Evolutionary conservation across 129 eudicot species (phyloP).

Genomic region (Tagetes erecta): DNA sequence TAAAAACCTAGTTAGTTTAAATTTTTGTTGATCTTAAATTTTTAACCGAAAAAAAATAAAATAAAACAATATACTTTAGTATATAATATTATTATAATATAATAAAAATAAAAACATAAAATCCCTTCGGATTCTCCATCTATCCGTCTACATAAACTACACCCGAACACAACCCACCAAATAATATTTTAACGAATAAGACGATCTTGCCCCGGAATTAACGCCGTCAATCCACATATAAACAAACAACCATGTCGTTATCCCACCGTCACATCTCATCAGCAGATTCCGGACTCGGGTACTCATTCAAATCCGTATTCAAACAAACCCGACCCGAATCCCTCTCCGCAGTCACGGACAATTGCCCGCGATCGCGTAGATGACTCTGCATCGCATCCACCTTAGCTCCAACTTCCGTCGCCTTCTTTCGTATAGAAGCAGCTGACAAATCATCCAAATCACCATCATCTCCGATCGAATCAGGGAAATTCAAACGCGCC

Average conservation of each 20-base stretch:
- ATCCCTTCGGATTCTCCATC: conserved; percentile 12
- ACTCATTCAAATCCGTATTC: conserved; percentile 3
- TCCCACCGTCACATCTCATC: neutral
- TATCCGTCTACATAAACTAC: conserved; percentile 4
- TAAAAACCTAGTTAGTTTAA: too few species aligned
- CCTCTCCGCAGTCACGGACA: neutral
- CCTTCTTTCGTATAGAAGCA: neutral
- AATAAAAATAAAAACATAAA: neutral
- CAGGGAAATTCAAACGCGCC: neutral
- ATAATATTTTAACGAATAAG: neutral
- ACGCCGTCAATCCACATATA: conserved; percentile 1
- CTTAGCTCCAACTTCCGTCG: neutral
- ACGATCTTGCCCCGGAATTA: neutral
- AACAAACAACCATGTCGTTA: neutral
- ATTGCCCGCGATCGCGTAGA: neutral
- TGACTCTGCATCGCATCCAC: neutral
- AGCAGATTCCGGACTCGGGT: conserved; percentile 10
- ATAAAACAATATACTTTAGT: too few species aligned
- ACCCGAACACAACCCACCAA: neutral
- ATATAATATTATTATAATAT: neutral
- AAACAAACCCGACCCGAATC: conserved; percentile 9
- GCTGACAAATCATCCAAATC: neutral
- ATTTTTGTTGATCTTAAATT: too few species aligned
- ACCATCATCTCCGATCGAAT: neutral
- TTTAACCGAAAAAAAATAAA: neutral